Base-by-base conservation (phyloP, 768 basidiomycete species). In the Chalciporus pseudorubinellus region DNA sequence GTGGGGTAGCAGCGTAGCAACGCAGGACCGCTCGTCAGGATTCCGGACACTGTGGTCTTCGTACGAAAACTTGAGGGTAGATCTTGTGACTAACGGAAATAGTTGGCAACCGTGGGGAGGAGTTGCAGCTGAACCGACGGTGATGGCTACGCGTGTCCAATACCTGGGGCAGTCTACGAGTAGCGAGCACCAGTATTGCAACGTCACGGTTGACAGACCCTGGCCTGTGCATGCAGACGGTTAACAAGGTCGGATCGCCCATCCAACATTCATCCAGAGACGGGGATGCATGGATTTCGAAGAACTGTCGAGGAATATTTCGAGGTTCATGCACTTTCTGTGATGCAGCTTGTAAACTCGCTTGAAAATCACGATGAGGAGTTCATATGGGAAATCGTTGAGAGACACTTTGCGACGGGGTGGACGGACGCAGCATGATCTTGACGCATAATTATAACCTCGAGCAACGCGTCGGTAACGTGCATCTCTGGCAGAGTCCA, bases 401-500 rank as follows among this genome's bases (percentile, higher is more conserved):
- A 36, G 16, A n/a, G 13, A 31, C 31, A 14, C 10, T 11, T 31
- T 11, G 11, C 31, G n/a, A n/a, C n/a, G n/a, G n/a, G n/a, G n/a
- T n/a, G n/a, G n/a, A n/a, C n/a, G n/a, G n/a, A n/a, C n/a, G n/a
- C n/a, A n/a, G n/a, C n/a, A n/a, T n/a, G n/a, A n/a, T n/a, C 24
- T 24, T 6, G 26, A 26, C 26, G 26, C 26, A n/a, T n/a, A n/a
- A n/a, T n/a, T n/a, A n/a, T n/a, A n/a, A n/a, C n/a, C n/a, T n/a
- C n/a, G n/a, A n/a, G 26, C 12, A 13, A 57, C 59, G 56, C 60
- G 60, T 53, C 46, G 16, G 28, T 24, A 39, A 53, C 42, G 34
- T 11, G 34, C n/a, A 18, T 6, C n/a, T n/a, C n/a, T n/a, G n/a
- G n/a, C n/a, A n/a, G n/a, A n/a, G n/a, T n/a, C n/a, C n/a, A n/a